Conservation (phyloP, 805 yeast genomes). For the Candida easanensis region DNA sequence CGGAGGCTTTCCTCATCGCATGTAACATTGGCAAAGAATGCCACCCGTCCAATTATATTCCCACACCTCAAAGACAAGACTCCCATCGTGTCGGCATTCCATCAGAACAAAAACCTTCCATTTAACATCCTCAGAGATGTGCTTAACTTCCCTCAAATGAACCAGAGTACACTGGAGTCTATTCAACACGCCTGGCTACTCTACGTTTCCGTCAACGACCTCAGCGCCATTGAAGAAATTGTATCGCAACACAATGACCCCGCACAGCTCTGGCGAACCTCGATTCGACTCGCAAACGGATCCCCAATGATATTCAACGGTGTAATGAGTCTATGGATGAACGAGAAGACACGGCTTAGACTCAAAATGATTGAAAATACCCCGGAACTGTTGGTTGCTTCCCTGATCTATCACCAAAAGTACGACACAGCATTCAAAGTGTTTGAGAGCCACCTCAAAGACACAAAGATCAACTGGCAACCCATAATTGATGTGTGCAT, state of each 20-base stretch:
- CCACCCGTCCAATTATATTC: conserved; percentile 4
- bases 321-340: conserved; percentile 10
- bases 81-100: conserved; percentile 11
- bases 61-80: conserved; percentile 20
- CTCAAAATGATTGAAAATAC: conserved; percentile 11
- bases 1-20: background rate
- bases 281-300: conserved; percentile 15
- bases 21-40: background rate
- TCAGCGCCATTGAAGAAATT: conserved; percentile 2
- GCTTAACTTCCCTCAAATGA: conserved; percentile 11
- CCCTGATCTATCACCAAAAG: conserved; percentile 19
- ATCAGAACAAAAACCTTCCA: conserved; percentile 15
- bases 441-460: conserved; percentile 3
- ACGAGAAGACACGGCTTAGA: background rate
- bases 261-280: conserved; percentile 16
- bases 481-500: conserved; percentile 16
- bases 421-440: conserved; percentile 11
- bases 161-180: conserved; percentile 5
- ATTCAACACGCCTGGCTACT: conserved; percentile 18
- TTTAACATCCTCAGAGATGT: conserved; percentile 24
- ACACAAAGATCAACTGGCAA: conserved; percentile 13
- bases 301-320: conserved; percentile 16
- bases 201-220: conserved; percentile 14
- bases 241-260: background rate
- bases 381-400: conserved; percentile 14